Conservation (phyloP, 2,329 filamentous ascomycete genomes). For the Myriosclerotinia scirpicola region DNA sequence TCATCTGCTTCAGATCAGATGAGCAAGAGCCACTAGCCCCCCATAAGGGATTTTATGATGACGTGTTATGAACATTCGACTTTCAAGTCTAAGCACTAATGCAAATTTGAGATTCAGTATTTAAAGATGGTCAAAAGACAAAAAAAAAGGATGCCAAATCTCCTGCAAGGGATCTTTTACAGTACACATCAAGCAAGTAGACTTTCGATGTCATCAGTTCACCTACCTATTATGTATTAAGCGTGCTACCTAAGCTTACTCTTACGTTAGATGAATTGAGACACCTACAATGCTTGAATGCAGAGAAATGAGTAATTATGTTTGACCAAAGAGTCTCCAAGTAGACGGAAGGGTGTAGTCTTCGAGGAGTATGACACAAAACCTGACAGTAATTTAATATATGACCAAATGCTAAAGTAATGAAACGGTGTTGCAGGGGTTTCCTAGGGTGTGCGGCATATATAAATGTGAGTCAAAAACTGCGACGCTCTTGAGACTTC, state of each 20-base stretch:
- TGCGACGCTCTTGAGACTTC: neutral
- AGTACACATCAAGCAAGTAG: neutral
- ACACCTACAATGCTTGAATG: neutral
- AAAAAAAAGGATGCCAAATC: neutral
- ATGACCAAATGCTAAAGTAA: neutral
- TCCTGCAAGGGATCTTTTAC: neutral
- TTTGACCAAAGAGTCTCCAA: neutral
- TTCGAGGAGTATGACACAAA: neutral
- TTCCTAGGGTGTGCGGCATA: neutral
- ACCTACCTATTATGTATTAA: neutral
- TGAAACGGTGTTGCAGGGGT: neutral
- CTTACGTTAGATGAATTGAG: neutral
- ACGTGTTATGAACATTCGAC: neutral
- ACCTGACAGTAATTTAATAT: neutral
- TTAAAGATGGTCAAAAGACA: neutral
- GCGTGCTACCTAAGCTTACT: neutral
- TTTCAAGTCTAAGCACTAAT: neutral
- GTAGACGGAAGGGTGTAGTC: neutral
- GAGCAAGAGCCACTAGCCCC: constrained; percentile 49
- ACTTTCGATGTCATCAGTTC: neutral
- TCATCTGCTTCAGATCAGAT: constrained; percentile 48
- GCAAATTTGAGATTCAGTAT: neutral
- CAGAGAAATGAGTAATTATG: neutral
- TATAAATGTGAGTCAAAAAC: neutral
- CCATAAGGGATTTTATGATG: constrained; percentile 31